Evolutionary conservation across 2,329 filamentous ascomycete species (phyloP).

Genomic region (Cladorrhinum sp.): DNA sequence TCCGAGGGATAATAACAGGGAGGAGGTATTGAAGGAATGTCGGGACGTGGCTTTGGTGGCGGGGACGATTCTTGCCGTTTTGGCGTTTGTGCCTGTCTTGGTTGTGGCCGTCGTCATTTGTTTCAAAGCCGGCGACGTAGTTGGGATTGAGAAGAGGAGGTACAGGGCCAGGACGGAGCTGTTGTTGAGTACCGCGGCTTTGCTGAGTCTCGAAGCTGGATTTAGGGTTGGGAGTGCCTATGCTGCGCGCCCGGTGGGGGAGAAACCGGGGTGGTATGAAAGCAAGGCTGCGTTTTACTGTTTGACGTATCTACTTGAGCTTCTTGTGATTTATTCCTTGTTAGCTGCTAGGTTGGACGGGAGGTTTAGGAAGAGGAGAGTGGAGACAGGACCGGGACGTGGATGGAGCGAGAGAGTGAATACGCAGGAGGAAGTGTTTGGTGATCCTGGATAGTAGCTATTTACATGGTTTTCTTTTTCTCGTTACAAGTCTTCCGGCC

Average conservation of each 20-base stretch:
- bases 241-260: slow-evolving; percentile 38
- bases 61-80: slow-evolving; percentile 50
- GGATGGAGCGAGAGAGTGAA: background rate
- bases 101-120: slow-evolving; percentile 39
- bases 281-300: slow-evolving; percentile 60
- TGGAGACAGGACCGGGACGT: background rate
- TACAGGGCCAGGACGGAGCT: slow-evolving; percentile 53
- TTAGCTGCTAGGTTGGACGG: slow-evolving; percentile 34
- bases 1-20: slow-evolving; percentile 44
- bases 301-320: slow-evolving; percentile 61
- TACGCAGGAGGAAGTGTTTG: slow-evolving; percentile 12
- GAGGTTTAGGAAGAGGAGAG: slow-evolving; percentile 10
- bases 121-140: background rate
- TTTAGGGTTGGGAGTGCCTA: slow-evolving; percentile 54
- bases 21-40: slow-evolving; percentile 43
- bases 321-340: slow-evolving; percentile 54
- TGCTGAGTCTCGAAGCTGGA: slow-evolving; percentile 56
- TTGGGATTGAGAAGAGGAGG: slow-evolving; percentile 37
- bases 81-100: slow-evolving; percentile 58
- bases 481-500: background rate
- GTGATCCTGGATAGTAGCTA: background rate
- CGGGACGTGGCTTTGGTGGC: slow-evolving; percentile 56
- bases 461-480: background rate
- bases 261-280: slow-evolving; percentile 54
- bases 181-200: slow-evolving; percentile 44